A percentile compares a stretch with the other conserved stretches of the same genome.
Evolutionary conservation across 2,329 filamentous ascomycete species (phyloP).

Genomic region (Fusarium devonianum): DNA sequence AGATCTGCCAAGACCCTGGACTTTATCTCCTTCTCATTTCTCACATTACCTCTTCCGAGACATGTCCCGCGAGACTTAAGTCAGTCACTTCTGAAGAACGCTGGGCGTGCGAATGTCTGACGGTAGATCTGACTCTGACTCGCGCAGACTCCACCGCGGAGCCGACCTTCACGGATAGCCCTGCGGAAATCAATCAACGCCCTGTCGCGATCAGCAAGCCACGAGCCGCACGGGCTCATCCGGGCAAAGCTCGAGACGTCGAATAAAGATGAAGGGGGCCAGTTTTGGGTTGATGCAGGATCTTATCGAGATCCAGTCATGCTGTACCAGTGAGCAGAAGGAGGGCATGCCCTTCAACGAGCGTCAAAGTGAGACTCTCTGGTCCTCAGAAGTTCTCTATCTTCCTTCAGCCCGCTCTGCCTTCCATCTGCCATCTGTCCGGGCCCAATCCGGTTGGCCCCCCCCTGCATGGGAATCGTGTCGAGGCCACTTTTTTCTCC

Average conservation of each 20-base stretch:
- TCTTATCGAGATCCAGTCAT: too few species aligned
- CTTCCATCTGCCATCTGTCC: constrained; percentile 14
- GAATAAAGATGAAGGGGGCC: not conserved
- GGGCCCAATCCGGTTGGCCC: not conserved
- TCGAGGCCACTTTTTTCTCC: constrained; percentile 1
- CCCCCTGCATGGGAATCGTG: not conserved
- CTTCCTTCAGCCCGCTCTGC: not conserved
- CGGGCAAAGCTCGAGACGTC: not conserved
- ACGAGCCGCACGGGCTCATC: not conserved
- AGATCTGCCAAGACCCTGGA: constrained; percentile 3
- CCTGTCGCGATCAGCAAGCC: constrained; percentile 1
- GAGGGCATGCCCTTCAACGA: too few species aligned
- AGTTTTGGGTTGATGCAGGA: too few species aligned
- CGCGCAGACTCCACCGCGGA: constrained; percentile 28
- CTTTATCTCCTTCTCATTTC: not conserved
- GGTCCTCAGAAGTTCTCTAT: too few species aligned
- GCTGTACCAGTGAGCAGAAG: too few species aligned
- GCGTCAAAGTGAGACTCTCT: too few species aligned
- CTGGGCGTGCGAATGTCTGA: not conserved
- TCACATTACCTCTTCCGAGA: not conserved
- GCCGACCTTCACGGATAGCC: constrained; percentile 18
- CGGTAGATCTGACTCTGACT: constrained; percentile 16
- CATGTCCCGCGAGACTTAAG: not conserved
- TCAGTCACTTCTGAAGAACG: not conserved
- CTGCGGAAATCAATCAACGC: constrained; percentile 1